Evolutionary conservation across 768 basidiomycete species (phyloP).

Genomic region (Amanita phalloides): DNA sequence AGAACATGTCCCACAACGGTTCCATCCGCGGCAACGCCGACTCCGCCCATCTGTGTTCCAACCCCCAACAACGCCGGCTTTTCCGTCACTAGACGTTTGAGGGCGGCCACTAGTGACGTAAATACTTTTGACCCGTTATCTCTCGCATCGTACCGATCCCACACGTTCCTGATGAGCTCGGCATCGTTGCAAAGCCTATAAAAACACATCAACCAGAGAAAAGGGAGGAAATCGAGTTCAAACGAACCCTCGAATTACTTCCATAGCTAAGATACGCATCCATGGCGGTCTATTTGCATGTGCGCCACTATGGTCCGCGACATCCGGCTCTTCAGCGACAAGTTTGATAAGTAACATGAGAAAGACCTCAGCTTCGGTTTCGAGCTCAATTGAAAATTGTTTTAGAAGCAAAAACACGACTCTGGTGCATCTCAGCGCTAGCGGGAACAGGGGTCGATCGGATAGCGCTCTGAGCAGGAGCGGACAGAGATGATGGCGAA

Average conservation of each 20-base stretch:
- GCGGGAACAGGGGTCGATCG: slow-evolving; percentile 73
- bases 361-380: slow-evolving; percentile 82
- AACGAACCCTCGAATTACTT: slow-evolving; percentile 76
- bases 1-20: slow-evolving; percentile 39
- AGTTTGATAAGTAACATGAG: slow-evolving; percentile 61
- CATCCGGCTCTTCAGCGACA: slow-evolving; percentile 39
- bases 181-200: slow-evolving; percentile 67
- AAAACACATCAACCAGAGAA: background rate
- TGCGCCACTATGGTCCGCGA: slow-evolving; percentile 13
- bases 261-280: slow-evolving; percentile 89
- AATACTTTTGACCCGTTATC: slow-evolving; percentile 61
- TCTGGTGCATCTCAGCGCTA: slow-evolving; percentile 84
- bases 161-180: slow-evolving; percentile 69
- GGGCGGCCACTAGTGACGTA: slow-evolving; percentile 63
- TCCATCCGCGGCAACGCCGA: slow-evolving; percentile 43
- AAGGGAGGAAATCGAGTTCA: background rate
- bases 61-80: slow-evolving; percentile 80
- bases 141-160: slow-evolving; percentile 65
- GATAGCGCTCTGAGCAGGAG: slow-evolving; percentile 80
- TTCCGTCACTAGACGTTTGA: slow-evolving; percentile 84
- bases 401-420: slow-evolving; percentile 91
- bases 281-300: slow-evolving; percentile 57
- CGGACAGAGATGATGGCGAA: slow-evolving; percentile 84
- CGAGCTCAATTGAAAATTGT: slow-evolving; percentile 75
- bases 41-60: slow-evolving; percentile 68